phyloP scores from a whole-genome alignment of 257 asterid genomes.

The Nicotiana attenuata region DNA sequence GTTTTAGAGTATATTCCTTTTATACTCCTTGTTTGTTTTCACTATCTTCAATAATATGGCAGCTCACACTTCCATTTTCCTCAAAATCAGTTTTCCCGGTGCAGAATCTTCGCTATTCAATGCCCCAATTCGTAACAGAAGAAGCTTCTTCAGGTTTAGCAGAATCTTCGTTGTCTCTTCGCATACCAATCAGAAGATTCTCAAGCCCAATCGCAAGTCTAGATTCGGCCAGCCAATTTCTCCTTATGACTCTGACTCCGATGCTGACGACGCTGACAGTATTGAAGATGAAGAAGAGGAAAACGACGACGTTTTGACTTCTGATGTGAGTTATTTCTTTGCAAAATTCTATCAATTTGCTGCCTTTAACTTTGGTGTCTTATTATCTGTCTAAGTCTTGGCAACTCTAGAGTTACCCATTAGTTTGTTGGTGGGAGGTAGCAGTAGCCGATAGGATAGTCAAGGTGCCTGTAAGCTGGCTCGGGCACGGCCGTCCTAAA shows the following conservation, averaged over 20 bases:
- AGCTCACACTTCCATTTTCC: not conserved
- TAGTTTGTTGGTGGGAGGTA: no score
- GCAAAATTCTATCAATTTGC: not conserved
- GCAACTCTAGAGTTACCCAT: no score
- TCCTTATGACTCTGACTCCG: slow-evolving; percentile 48
- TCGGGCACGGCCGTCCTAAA: no score
- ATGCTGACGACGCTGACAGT: slow-evolving; percentile 25
- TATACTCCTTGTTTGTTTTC: not conserved
- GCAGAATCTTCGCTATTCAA: not conserved
- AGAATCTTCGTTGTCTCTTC: slow-evolving; percentile 47
- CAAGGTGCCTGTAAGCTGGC: no score
- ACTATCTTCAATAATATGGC: not conserved
- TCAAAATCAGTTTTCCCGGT: not conserved
- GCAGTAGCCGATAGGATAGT: no score
- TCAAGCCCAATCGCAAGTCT: slow-evolving; percentile 73
- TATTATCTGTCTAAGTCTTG: no score
- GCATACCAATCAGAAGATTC: slow-evolving; percentile 67
- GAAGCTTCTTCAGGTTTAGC: not conserved
- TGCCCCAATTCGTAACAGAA: not conserved
- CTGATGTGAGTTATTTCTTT: slow-evolving; percentile 43
- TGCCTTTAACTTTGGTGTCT: not conserved
- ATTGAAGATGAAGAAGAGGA: slow-evolving; percentile 16
- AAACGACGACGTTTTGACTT: slow-evolving; percentile 32
- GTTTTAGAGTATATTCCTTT: slow-evolving; percentile 34
- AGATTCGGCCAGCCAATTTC: slow-evolving; percentile 57